A percentile compares a stretch with the other conserved stretches of the same genome.
Conservation (phyloP, 768 basidiomycete species). For the Phlebiopsis gigantea region DNA sequence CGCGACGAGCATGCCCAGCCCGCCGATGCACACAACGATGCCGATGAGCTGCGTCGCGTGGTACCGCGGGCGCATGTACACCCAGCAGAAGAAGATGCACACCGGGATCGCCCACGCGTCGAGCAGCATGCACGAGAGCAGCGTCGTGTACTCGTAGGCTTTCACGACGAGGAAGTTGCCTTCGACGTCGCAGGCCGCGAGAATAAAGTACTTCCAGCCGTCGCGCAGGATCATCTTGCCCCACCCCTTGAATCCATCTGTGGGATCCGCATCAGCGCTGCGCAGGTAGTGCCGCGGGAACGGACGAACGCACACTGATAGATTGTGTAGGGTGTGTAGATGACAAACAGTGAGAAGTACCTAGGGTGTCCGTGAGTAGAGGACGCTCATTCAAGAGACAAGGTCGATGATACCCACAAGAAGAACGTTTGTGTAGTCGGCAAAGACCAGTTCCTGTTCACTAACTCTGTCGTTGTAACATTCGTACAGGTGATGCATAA, state of each 20-base stretch:
- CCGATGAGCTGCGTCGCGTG: slow-evolving; percentile 83
- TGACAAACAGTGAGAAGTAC: slow-evolving; percentile 68
- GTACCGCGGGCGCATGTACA: slow-evolving; percentile 76
- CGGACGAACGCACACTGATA: slow-evolving; percentile 59
- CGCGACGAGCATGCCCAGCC: slow-evolving; percentile 73
- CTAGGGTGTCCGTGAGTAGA: slow-evolving; percentile 30
- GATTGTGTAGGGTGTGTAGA: slow-evolving; percentile 88
- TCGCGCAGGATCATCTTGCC: slow-evolving; percentile 62
- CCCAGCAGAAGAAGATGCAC: slow-evolving; percentile 77
- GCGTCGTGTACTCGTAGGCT: slow-evolving; percentile 82
- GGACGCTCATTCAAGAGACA: background rate
- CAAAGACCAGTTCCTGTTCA: slow-evolving; percentile 60
- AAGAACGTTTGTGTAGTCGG: slow-evolving; percentile 84
- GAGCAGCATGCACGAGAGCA: slow-evolving; percentile 88
- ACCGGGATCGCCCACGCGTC: slow-evolving; percentile 92
- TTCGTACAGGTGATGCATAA: slow-evolving; percentile 88
- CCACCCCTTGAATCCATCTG: slow-evolving; percentile 87
- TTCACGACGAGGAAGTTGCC: slow-evolving; percentile 86
- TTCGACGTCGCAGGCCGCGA: slow-evolving; percentile 81
- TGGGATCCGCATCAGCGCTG: background rate
- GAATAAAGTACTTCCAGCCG: slow-evolving; percentile 85
- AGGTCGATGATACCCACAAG: slow-evolving; percentile 44
- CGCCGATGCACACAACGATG: slow-evolving; percentile 64
- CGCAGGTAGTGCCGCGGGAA: background rate
- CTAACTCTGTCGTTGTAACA: slow-evolving; percentile 78